Conservation (phyloP, 1,284 basidiomycete genomes). For the Fomitopsis betulina region DNA sequence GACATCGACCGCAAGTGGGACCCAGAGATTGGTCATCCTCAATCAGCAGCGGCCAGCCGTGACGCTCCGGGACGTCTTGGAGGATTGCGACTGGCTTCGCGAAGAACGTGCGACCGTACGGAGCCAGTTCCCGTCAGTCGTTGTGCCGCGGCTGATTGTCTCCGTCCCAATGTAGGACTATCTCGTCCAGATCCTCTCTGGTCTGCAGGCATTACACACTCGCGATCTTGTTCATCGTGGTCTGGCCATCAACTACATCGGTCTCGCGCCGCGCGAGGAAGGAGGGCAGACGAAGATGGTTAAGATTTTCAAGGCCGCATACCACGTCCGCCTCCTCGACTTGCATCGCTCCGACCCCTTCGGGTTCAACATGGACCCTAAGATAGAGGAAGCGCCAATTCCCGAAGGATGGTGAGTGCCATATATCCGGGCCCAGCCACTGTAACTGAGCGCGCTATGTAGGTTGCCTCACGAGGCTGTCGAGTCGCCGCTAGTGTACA, state of each 20-base stretch:
- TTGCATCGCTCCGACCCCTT: conserved; percentile 74
- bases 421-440: not conserved
- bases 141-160: not conserved
- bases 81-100: conserved; percentile 60
- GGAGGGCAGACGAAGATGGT: conserved; percentile 50
- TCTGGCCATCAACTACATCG: conserved; percentile 52
- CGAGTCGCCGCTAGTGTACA: conserved; percentile 67
- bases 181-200: conserved; percentile 62
- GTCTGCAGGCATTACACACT: conserved; percentile 59
- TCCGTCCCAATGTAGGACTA: conserved; percentile 49
- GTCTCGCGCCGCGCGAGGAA: conserved; percentile 47
- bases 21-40: conserved; percentile 56
- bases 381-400: conserved; percentile 37
- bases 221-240: conserved; percentile 62
- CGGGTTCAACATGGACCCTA: conserved; percentile 33
- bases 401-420: conserved; percentile 57
- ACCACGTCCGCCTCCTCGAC: conserved; percentile 60
- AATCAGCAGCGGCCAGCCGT: conserved; percentile 61
- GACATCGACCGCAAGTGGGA: conserved; percentile 41
- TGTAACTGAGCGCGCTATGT: not conserved
- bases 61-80: conserved; percentile 62
- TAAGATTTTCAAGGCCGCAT: conserved; percentile 62
- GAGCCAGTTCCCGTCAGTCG: not conserved
- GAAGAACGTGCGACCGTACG: conserved; percentile 63
- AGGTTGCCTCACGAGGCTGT: conserved; percentile 67